Evolutionary conservation across 192 early-diverging fungal species (phyloP).

Genomic region (Mortierella hygrophila): DNA sequence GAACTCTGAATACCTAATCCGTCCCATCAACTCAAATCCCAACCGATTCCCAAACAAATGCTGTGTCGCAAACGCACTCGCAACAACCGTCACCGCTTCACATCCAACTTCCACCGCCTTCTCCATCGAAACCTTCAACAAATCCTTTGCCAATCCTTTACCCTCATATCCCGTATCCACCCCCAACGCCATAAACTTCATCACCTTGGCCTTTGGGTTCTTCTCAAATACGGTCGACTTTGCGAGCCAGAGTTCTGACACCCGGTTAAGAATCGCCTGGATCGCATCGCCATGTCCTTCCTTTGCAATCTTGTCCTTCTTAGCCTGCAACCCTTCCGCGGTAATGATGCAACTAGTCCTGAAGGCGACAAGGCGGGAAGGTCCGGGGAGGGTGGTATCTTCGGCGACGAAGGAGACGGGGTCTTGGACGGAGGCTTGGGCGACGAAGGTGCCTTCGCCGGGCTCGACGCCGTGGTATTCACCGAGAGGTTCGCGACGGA

Average conservation of each 20-base stretch:
- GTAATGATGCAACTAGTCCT: slow-evolving; percentile 30
- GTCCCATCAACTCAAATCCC: slow-evolving; percentile 40
- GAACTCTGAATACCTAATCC: slow-evolving; percentile 32
- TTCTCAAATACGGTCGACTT: slow-evolving; percentile 29
- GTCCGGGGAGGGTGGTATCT: slow-evolving; percentile 21
- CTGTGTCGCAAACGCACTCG: slow-evolving; percentile 53
- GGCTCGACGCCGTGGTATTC: slow-evolving; percentile 19
- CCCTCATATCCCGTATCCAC: slow-evolving; percentile 34
- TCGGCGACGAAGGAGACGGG: slow-evolving; percentile 53
- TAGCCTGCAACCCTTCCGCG: neutral
- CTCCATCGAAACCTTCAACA: slow-evolving; percentile 32
- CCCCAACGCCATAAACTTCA: slow-evolving; percentile 55
- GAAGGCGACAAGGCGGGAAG: slow-evolving; percentile 35
- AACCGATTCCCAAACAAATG: slow-evolving; percentile 43
- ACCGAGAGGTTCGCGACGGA: slow-evolving; percentile 42
- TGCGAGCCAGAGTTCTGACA: slow-evolving; percentile 31
- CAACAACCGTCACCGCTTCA: slow-evolving; percentile 45
- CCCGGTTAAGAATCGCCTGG: slow-evolving; percentile 21
- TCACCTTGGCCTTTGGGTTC: slow-evolving; percentile 38
- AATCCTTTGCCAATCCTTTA: slow-evolving; percentile 36
- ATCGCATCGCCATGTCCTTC: slow-evolving; percentile 10
- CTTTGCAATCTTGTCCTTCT: neutral
- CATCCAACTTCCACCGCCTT: slow-evolving; percentile 30
- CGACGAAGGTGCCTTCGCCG: neutral
- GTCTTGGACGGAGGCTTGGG: slow-evolving; percentile 19